Conservation (phyloP, 345 rosid genomes). For the Crucihimalaya himalaica region DNA sequence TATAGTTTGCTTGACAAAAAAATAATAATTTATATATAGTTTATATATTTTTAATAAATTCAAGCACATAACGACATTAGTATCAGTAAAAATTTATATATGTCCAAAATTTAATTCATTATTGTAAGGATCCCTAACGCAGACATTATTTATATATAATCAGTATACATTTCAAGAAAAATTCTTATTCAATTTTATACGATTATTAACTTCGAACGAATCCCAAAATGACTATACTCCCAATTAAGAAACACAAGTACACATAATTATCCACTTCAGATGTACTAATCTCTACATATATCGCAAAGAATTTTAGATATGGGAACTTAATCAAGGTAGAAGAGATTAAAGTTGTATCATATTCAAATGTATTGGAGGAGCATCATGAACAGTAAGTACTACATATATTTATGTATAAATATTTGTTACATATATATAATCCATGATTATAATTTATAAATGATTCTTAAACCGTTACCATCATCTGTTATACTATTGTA, state of each 20-base stretch:
- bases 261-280: neutral
- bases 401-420: no score
- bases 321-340: neutral
- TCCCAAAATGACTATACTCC: neutral
- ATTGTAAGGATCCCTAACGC: neutral
- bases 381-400: neutral
- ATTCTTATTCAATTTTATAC: neutral
- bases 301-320: neutral
- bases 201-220: neutral
- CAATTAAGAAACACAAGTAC: neutral
- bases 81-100: neutral
- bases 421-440: neutral
- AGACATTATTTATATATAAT: neutral
- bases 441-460: no score
- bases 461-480: no score
- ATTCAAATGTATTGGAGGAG: neutral
- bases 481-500: no score
- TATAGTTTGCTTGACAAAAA: neutral
- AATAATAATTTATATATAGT: no score
- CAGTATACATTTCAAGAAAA: neutral
- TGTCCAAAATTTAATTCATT: neutral
- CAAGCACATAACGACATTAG: slow-evolving; percentile 35
- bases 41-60: neutral
- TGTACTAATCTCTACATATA: neutral
- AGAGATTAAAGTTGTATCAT: neutral